Evolutionary conservation across 192 early-diverging fungal species (phyloP).

Genomic region (Rhizophagus clarus): DNA sequence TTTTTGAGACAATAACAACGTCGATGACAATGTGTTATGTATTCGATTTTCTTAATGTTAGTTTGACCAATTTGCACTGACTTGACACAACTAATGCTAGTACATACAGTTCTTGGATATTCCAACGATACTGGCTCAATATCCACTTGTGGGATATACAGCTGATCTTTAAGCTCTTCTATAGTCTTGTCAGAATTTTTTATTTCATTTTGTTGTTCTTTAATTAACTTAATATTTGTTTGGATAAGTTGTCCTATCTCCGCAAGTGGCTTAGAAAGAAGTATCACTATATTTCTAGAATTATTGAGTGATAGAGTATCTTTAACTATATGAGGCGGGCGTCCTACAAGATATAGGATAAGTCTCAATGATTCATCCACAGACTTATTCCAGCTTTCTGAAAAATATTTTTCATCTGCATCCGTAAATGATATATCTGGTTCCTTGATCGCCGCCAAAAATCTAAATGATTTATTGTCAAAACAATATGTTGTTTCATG

Average conservation of each 20-base stretch:
- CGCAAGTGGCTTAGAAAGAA: conserved; percentile 32
- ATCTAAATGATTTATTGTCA: conserved; percentile 39
- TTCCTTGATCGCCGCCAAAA: conserved; percentile 33
- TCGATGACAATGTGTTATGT: conserved; percentile 38
- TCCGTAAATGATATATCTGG: conserved; percentile 24
- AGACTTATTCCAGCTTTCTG: conserved; percentile 37
- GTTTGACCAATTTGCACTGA: too few relatives aligned
- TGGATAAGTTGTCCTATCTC: conserved; percentile 32
- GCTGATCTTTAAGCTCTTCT: conserved; percentile 26
- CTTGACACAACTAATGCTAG: conserved; percentile 17
- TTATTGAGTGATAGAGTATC: conserved; percentile 38
- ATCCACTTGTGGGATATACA: conserved; percentile 31
- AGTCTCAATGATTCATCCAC: conserved; percentile 32
- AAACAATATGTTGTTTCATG: conserved; percentile 33
- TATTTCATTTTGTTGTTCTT: conserved; percentile 27
- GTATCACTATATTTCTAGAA: conserved; percentile 29
- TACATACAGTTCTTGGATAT: conserved; percentile 36
- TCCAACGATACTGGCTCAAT: conserved; percentile 14
- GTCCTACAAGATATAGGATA: conserved; percentile 5
- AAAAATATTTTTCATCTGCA: conserved; percentile 21
- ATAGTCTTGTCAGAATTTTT: conserved; percentile 15
- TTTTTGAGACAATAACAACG: conserved; percentile 29
- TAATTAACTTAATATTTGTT: conserved; percentile 25
- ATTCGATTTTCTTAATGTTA: conserved; percentile 21
- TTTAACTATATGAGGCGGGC: conserved; percentile 29